Evolutionary conservation across 768 basidiomycete genomes (phyloP), one percentile per base, ranked within the genome.

Genomic region (Boletus pseudo-olivaceus): DNA sequence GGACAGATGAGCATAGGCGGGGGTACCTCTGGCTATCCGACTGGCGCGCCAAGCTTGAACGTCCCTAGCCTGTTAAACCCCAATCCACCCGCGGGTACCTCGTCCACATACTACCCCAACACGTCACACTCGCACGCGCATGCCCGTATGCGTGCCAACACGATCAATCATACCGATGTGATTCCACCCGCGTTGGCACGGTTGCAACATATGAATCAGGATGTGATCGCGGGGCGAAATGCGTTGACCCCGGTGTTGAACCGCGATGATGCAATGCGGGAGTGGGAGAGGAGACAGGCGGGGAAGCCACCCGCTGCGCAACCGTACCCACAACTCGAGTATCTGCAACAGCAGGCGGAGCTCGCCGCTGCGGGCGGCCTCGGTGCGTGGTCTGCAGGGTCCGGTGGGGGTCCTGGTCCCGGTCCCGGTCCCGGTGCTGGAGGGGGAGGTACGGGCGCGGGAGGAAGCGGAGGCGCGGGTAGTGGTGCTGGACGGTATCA

Each of bases 101-200:
- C 87, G 14, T 84, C 77, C 53, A 80, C 87, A 5, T 92, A 90
- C 71, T 83, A 87, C 66, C 78, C 86, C 42, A 64, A 62, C 29
- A 47, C 68, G 17, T 40, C 55, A 3, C 61, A 62, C 45, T 7
- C 54, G 15, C 63, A 62, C 29, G 30, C 42, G 29, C 79, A 76
- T 59, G 72, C 85, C 23, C 82, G 93, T 14, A 84, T 82, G 11
- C 81, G 96, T 37, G 90, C 94, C 8, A 96, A 94, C 70, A 98
- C 96, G 32, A 90, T 96, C 73, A 92, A 93, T 67, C 81, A 83
- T 61, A 82, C 80, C 63, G 93, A 97, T 62, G 80, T 82, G 49
- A 84, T 99, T n/a, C 97, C 97, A 29, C 92, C 96, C 20, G 95
- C 96, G 38, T 77, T 99, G 26, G 93, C 93, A 23, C 81, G 92